Conservation (phyloP, 768 basidiomycete genomes). For the Pisolithus microcarpus region DNA sequence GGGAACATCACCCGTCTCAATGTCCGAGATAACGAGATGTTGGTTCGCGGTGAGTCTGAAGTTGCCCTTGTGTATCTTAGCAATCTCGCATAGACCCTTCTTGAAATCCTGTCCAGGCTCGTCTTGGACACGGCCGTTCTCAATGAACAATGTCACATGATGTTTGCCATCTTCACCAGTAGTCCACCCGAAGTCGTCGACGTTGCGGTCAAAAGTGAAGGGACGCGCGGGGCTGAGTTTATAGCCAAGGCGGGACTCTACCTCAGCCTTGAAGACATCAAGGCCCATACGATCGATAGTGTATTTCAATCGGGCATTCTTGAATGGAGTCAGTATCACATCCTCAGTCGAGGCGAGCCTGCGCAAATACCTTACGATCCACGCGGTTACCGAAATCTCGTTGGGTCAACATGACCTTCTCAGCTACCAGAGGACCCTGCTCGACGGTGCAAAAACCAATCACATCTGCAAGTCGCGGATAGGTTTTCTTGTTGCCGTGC, state of each 20-base stretch:
- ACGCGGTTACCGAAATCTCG: conserved; percentile 92
- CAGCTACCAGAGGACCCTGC: conserved; percentile 79
- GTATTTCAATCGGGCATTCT: conserved; percentile 92
- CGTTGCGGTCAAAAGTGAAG: conserved; percentile 79
- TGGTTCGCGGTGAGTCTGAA: conserved; percentile 96
- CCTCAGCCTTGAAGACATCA: conserved; percentile 77
- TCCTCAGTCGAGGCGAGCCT: neutral
- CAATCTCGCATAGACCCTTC: conserved; percentile 86
- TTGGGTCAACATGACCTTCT: conserved; percentile 90
- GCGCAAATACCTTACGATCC: conserved; percentile 55
- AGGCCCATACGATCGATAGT: conserved; percentile 95
- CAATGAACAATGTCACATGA: conserved; percentile 91
- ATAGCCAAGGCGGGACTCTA: conserved; percentile 84
- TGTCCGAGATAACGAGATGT: conserved; percentile 83
- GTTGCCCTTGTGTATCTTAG: conserved; percentile 86
- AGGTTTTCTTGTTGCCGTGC: conserved; percentile 98
- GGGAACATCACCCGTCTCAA: conserved; percentile 63
- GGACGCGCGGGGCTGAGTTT: conserved; percentile 63
- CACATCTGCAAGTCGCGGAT: conserved; percentile 80
- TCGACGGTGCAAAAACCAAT: conserved; percentile 91
- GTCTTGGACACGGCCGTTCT: conserved; percentile 97
- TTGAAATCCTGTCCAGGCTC: conserved; percentile 89
- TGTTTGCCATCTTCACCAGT: conserved; percentile 81
- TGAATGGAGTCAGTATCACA: conserved; percentile 8
- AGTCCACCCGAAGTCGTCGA: conserved; percentile 93